A percentile compares a stretch with the other conserved stretches of the same genome.
phyloP scores from a whole-genome alignment of 805 yeast genomes.

The Pichia occidentalis region DNA sequence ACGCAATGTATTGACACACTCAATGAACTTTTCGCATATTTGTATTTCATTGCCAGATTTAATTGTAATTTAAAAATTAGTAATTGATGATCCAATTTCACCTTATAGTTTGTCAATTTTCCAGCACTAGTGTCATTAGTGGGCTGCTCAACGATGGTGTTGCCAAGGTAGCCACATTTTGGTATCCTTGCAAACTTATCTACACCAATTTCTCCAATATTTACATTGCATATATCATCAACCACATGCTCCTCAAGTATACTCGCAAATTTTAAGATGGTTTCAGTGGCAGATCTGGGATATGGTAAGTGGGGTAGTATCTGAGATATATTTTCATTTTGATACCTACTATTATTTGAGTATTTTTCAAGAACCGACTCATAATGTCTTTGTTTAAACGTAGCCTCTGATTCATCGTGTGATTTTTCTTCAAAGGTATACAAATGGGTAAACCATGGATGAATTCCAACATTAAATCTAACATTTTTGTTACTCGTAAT shows the following conservation, averaged over 20 bases:
- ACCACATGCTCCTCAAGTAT: constrained; percentile 22
- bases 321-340: constrained; percentile 29
- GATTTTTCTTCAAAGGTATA: constrained; percentile 33
- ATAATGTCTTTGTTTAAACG: constrained; percentile 51
- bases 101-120: constrained; percentile 37
- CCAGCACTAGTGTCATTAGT: not conserved
- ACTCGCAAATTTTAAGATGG: constrained; percentile 28
- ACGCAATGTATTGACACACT: constrained; percentile 87
- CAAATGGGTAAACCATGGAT: constrained; percentile 86
- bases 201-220: constrained; percentile 88
- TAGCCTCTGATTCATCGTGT: constrained; percentile 6
- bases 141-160: too few relatives aligned
- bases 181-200: constrained; percentile 75
- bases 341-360: constrained; percentile 27
- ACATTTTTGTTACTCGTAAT: constrained; percentile 16
- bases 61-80: constrained; percentile 45
- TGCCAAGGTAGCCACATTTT: constrained; percentile 45
- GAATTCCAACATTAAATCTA: constrained; percentile 62
- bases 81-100: constrained; percentile 60
- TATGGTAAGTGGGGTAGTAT: constrained; percentile 42
- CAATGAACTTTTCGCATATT: constrained; percentile 33
- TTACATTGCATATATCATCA: too few relatives aligned
- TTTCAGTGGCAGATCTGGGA: constrained; percentile 42
- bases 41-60: constrained; percentile 39
- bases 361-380: constrained; percentile 38